phyloP scores from a whole-genome alignment of 768 basidiomycete species.

The Infundibulicybe gibba region DNA sequence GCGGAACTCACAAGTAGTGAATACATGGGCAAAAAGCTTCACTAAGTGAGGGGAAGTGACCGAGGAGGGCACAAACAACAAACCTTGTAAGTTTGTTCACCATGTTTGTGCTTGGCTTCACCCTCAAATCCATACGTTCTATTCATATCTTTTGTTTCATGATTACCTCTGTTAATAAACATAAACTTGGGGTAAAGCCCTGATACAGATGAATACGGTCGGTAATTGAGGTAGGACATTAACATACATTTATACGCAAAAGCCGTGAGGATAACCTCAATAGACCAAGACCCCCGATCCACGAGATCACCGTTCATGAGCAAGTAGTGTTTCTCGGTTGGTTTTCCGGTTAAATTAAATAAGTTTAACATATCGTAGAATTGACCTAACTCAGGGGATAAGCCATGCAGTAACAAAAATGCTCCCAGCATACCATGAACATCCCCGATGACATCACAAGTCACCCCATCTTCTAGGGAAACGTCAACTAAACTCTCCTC shows the following conservation, averaged over 20 bases:
- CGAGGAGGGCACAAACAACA: constrained; percentile 3
- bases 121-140: constrained; percentile 91
- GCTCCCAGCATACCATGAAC: constrained; percentile 69
- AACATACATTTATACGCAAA: constrained; percentile 92
- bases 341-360: constrained; percentile 80
- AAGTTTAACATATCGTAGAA: constrained; percentile 93
- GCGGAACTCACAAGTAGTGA: constrained; percentile 70
- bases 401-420: neutral
- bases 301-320: constrained; percentile 96
- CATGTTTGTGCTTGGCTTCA: constrained; percentile 95
- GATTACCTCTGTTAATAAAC: constrained; percentile 95
- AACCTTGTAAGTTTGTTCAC: constrained; percentile 92
- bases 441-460: constrained; percentile 93
- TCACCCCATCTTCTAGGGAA: constrained; percentile 69
- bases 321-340: constrained; percentile 79
- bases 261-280: constrained; percentile 88
- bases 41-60: constrained; percentile 1
- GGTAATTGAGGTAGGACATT: neutral
- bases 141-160: constrained; percentile 98
- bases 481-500: constrained; percentile 84
- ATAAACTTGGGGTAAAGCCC: constrained; percentile 90
- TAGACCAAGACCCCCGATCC: constrained; percentile 94
- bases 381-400: constrained; percentile 55
- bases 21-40: constrained; percentile 90
- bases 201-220: constrained; percentile 22